phyloP scores from a whole-genome alignment of 306 rosid genomes.

The Cicer arietinum region DNA sequence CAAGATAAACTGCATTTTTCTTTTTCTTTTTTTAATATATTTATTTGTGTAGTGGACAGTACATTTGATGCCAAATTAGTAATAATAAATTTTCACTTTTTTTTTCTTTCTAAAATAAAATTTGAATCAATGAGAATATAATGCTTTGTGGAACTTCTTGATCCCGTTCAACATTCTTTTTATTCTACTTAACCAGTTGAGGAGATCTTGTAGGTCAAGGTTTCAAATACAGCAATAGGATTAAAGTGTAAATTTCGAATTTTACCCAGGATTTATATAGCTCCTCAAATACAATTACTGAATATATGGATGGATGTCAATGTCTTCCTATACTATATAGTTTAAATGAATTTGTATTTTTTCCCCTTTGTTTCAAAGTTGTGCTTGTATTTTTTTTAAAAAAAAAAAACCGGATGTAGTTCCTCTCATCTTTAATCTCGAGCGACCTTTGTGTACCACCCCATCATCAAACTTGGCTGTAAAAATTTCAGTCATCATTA shows the following conservation, averaged over 20 bases:
- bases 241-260: not conserved
- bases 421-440: not conserved
- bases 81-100: not conserved
- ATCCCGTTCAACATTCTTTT: slow-evolving; percentile 36
- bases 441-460: not conserved
- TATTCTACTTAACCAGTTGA: slow-evolving; percentile 26
- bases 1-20: slow-evolving; percentile 29
- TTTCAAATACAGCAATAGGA: slow-evolving; percentile 14
- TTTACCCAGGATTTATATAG: not conserved
- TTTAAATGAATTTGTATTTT: not conserved
- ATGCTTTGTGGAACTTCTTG: slow-evolving; percentile 20
- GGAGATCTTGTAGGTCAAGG: slow-evolving; percentile 21
- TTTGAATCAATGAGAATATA: slow-evolving; percentile 30
- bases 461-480: not conserved
- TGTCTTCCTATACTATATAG: not conserved
- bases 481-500: not conserved
- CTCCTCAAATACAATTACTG: slow-evolving; percentile 14
- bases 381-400: not conserved
- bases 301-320: not conserved
- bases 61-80: not conserved
- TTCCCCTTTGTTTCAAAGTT: not conserved
- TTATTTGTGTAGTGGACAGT: slow-evolving; percentile 18
- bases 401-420: not conserved
- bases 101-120: not conserved
- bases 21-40: not conserved